Base-by-base conservation (phyloP, 768 basidiomycete genomes). In the Mycena maculata region DNA sequence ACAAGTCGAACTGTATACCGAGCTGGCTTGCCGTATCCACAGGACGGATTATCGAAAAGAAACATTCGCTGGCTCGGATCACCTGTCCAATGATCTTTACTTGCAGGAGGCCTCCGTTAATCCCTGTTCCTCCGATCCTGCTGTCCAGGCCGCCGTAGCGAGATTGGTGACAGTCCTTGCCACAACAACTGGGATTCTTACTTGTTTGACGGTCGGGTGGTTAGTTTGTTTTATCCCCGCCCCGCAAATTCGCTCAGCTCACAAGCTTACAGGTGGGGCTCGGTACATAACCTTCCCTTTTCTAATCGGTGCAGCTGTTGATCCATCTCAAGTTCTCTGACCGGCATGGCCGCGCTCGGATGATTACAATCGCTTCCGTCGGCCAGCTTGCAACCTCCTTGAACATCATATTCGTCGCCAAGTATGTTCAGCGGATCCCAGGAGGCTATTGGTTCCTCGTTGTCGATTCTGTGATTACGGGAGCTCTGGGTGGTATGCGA, bases 371-470 rank as follows among this genome's bases (percentile, higher is more conserved):
- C 23, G 83, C 87, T 6, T 73, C 88, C 22, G 57, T 87, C 2
- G 93, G 93, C 15, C 73, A 90, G 13, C 77, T 95, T 10, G 52
- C 88, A 44, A 84, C 82, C 65, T 92, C 95, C 66, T 72, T 88
- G 41, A 88, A 81, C 67, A 89, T 95, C 70, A 83, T 96, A 55
- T 71, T 91, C 44, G 91, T 93, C 6, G 81, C 87, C 23, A 80
- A 79, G 31, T 90, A 84, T 73, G 86, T 87, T 41, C 80, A 87
- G 55, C 71, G 77, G 9, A 79, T 94, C 5, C 95, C 94, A 2
- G 93, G 92, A 1, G 92, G 92, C 8, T 96, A 95, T 76, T 91
- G 92, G 85, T 90, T 93, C 74, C 80, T 94, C 27, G 65, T 94
- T 15, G 63, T 91, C 22, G 89, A 90, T 1, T 87, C 90, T 12